Evolutionary conservation across 768 basidiomycete species (phyloP).

Genomic region (Russula lepida): DNA sequence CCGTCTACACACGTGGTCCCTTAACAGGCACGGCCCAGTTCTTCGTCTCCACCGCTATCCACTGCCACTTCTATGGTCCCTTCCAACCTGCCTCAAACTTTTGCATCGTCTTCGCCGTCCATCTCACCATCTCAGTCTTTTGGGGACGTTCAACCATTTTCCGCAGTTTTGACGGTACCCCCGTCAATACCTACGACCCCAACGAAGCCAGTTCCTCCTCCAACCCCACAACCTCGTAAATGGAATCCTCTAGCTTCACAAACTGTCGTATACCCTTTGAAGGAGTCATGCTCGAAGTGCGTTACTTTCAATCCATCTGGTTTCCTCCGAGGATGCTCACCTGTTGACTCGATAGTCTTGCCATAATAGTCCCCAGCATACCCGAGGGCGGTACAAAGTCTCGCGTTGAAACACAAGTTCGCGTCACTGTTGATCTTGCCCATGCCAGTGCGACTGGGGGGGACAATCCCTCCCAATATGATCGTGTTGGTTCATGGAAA

Average conservation of each 20-base stretch:
- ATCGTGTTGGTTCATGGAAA: constrained; percentile 84
- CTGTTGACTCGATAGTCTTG: constrained; percentile 40
- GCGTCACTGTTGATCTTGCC: constrained; percentile 73
- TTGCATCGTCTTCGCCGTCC: background rate
- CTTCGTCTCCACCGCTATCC: constrained; percentile 2
- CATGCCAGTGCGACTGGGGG: constrained; percentile 51
- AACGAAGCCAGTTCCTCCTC: constrained; percentile 63
- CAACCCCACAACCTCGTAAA: constrained; percentile 49
- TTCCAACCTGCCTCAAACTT: background rate
- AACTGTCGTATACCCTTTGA: constrained; percentile 60
- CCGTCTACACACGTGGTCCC: constrained; percentile 19
- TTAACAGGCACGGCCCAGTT: background rate
- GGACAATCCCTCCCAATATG: constrained; percentile 52
- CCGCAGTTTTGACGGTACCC: constrained; percentile 11
- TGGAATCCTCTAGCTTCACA: constrained; percentile 44
- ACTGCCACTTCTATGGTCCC: background rate
- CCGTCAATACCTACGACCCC: constrained; percentile 34
- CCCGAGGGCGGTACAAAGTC: constrained; percentile 81
- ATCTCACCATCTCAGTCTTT: background rate
- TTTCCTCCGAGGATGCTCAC: background rate
- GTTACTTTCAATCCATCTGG: constrained; percentile 23
- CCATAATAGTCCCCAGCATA: constrained; percentile 77
- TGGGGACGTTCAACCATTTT: background rate
- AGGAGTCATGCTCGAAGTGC: constrained; percentile 70
- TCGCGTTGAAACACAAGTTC: constrained; percentile 91